Conservation (phyloP, 192 early-diverging fungal genomes). For the Gryganskiella cystojenkinii region DNA sequence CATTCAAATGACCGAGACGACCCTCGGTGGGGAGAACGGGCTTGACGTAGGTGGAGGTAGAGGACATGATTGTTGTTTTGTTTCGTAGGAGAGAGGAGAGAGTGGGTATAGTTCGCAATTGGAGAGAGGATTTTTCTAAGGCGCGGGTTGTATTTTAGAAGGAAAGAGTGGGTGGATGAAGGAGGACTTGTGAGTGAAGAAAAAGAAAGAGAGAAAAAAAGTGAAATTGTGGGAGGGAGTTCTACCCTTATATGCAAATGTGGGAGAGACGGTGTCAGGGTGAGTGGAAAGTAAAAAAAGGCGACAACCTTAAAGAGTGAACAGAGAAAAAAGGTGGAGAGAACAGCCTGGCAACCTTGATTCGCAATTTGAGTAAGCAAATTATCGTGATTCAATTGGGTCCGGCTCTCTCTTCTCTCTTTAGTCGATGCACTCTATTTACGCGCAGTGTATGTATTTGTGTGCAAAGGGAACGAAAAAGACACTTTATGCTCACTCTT, state of each 20-base stretch:
- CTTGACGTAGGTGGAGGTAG: slow-evolving; percentile 37
- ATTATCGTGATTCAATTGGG: no score
- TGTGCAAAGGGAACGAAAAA: no score
- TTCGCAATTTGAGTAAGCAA: no score
- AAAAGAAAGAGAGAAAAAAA: not conserved
- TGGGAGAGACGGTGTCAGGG: not conserved
- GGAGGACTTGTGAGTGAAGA: not conserved
- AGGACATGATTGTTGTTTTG: slow-evolving; percentile 1
- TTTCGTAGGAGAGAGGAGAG: not conserved
- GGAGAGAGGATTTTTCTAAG: not conserved
- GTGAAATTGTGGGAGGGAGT: not conserved
- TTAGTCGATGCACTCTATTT: no score
- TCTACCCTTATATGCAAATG: not conserved
- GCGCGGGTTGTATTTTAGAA: not conserved
- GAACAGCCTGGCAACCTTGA: no score
- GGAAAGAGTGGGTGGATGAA: not conserved
- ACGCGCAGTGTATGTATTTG: no score
- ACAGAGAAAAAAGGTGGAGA: no score
- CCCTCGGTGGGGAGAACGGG: slow-evolving; percentile 48
- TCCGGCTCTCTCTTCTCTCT: no score
- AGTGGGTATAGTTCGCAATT: slow-evolving; percentile 1
- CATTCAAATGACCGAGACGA: slow-evolving; percentile 56
- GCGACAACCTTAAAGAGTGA: no score
- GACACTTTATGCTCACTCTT: no score
- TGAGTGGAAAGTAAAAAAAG: no score